These are phyloP conservation scores for Pythium dissimile DNA, from an alignment of 352 stramenopile species.

Conservation along the genomic window DNA sequence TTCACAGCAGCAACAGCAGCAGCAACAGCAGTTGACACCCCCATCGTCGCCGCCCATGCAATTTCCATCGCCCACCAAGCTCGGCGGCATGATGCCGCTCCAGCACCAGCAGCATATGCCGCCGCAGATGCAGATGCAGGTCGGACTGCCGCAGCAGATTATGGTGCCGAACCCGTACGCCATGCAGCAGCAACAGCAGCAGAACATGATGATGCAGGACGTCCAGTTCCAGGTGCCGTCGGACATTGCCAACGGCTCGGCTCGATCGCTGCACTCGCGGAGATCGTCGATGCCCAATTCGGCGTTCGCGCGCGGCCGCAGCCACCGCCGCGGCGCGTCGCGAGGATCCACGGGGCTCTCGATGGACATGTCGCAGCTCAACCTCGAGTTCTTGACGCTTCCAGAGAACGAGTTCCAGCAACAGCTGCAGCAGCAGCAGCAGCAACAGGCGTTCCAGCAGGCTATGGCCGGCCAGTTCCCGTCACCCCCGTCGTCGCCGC, in stretches of 20 bases:
- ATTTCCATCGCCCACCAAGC: constrained; percentile 1
- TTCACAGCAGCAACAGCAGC: constrained; percentile 47
- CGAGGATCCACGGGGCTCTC: constrained; percentile 66
- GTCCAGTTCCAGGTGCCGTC: constrained; percentile 30
- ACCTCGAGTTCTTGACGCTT: constrained; percentile 63
- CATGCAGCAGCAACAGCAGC: neutral
- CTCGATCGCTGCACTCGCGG: constrained; percentile 51
- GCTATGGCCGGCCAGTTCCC: constrained; percentile 16
- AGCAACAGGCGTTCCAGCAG: constrained; percentile 26
- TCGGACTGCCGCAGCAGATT: constrained; percentile 1
- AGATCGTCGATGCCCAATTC: constrained; percentile 41
- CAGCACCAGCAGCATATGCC: constrained; percentile 8
- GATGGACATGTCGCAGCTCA: constrained; percentile 83
- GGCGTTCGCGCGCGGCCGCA: constrained; percentile 26
- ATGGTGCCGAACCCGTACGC: constrained; percentile 19
- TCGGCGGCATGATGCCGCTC: constrained; percentile 4
- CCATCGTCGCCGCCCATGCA: constrained; percentile 13
- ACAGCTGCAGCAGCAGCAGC: constrained; percentile 32
- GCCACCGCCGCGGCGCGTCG: constrained; percentile 15
- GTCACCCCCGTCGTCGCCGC: constrained; percentile 14
- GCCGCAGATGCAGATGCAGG: too few species aligned
- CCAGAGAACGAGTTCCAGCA: constrained; percentile 56
- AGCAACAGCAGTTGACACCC: constrained; percentile 11
- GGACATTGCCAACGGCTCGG: constrained; percentile 53
- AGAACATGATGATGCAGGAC: constrained; percentile 9